Evolutionary conservation across 352 stramenopile genomes (phyloP), one percentile per base, ranked within the genome.

Genomic region (Globisporangium megalacanthum): DNA sequence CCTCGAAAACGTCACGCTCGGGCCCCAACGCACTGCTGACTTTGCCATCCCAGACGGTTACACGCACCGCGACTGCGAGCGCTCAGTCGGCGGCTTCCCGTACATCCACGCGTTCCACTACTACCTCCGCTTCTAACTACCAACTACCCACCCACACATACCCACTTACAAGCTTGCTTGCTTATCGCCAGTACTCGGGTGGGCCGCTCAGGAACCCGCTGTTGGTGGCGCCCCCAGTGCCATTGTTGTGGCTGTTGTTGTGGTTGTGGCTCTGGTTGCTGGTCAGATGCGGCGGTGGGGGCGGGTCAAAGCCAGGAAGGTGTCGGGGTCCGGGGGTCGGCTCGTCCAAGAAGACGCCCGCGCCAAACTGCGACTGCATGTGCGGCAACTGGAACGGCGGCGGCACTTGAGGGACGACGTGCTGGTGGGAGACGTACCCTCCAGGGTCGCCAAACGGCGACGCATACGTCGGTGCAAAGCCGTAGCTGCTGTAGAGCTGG

Each of bases 91-190:
- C 35, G 76, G 77, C n/a, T 89, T 92, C 57, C 74, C 79, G 33
- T 89, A 88, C 56, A 89, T 92, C 52, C 81, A 92, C 59, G 72
- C 70, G 11, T 92, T 88, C 60, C 73, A 92, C 56, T 72, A 92
- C 63, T 87, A 89, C 33, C 61, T 88, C 37, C 67, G 77, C 17
- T 89, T 87, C 51, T 89, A 73, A 64, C 20, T 29, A 29, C 25
- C 25, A 73, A 64, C 20, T 29, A 29, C 25, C 25, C 25, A 29
- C 25, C 25, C 25, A 29, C 25, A 29, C 25, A n/a, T n/a, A n/a
- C n/a, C n/a, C n/a, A 20, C 19, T 9, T 19, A 48, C 10, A 22
- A 22, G 11, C 39, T 46, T 19, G 11, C 39, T 46, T 19, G 11
- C 15, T 45, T 80, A 86, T 69, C 75, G 66, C 75, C 75, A 86